Base-by-base conservation (phyloP, 2,329 filamentous ascomycete genomes). In the Pseudopyricularia cyperi region DNA sequence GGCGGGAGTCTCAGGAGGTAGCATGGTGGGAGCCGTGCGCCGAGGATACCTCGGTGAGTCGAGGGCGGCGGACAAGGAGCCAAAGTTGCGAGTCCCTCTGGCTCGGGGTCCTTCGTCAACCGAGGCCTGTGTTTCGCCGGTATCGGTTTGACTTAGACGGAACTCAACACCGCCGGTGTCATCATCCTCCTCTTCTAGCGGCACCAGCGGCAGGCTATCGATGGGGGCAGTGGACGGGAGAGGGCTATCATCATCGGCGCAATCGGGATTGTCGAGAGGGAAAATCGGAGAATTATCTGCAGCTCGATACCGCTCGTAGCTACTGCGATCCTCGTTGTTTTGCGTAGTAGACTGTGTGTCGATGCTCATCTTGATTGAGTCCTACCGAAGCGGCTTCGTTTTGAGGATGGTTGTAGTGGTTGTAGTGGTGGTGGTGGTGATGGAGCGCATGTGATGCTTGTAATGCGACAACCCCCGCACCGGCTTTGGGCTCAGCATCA, bases 291-390 rank as follows among this genome's bases (percentile, higher is more conserved):
- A 44, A 19, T 24, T 50, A 39, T 52, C 46, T 51, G 52, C 51
- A 2, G 55, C 55, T 17, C 50, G 56, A 63, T 73, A 68, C 56
- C 69, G 64, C 7, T 72, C 71, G 57, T 81, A 81, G 62, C 78
- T 77, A 32, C 48, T 50, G 35, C 77, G 72, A 47, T 69, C 75
- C 46, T 73, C 70, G 56, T 81, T 81, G 53, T 71, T 66, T 61
- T 81, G 77, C 1, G 77, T 81, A 1, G 73, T 73, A 9, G 76
- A 76, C 52, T 73, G 71, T 11, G 74, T 51, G 39, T n/a, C 42
- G 15, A 28, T 46, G n/a, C 28, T 51, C 30, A 24, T 51, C 39
- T 42, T 26, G 33, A 19, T 26, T n/a, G 24, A 12, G 33, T 24
- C 48, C 32, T 50, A n/a, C 15, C 48, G 48, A 17, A 37, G 47